These are phyloP conservation scores for Chlorella sp. DNA, from an alignment of 139 green algal species.

Conservation along the genomic window DNA sequence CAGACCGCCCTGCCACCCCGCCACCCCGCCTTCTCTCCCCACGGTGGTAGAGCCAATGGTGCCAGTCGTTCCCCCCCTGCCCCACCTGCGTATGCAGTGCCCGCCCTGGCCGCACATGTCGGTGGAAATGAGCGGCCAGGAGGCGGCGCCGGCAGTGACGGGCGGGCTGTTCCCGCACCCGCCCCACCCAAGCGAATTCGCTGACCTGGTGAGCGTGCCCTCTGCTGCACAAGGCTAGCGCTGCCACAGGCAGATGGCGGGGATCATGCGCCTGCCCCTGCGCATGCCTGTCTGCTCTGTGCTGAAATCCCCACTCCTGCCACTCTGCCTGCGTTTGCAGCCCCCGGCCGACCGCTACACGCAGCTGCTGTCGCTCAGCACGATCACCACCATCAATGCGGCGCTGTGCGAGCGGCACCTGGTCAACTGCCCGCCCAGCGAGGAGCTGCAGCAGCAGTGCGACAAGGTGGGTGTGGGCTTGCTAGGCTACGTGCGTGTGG, in stretches of 20 bases:
- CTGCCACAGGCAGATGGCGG: too few relatives aligned
- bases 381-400: slow-evolving; percentile 74
- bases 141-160: background rate
- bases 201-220: background rate
- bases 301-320: too few relatives aligned
- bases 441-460: slow-evolving; percentile 68
- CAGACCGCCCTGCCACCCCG: too few relatives aligned
- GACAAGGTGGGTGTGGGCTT: slow-evolving; percentile 39
- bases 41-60: too few relatives aligned
- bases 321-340: background rate
- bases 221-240: background rate
- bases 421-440: slow-evolving; percentile 59
- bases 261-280: background rate
- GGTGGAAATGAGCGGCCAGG: background rate
- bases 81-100: slow-evolving; percentile 13
- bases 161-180: slow-evolving; percentile 29
- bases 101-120: slow-evolving; percentile 26
- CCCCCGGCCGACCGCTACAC: slow-evolving; percentile 45
- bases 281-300: background rate
- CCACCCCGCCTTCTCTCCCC: too few relatives aligned
- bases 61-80: too few relatives aligned
- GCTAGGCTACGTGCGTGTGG: too few relatives aligned
- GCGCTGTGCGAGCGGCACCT: slow-evolving; percentile 80
- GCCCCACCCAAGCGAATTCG: slow-evolving; percentile 5
- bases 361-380: slow-evolving; percentile 73